Evolutionary conservation across 805 yeast species (phyloP).

Genomic region (Candida xyloterini): DNA sequence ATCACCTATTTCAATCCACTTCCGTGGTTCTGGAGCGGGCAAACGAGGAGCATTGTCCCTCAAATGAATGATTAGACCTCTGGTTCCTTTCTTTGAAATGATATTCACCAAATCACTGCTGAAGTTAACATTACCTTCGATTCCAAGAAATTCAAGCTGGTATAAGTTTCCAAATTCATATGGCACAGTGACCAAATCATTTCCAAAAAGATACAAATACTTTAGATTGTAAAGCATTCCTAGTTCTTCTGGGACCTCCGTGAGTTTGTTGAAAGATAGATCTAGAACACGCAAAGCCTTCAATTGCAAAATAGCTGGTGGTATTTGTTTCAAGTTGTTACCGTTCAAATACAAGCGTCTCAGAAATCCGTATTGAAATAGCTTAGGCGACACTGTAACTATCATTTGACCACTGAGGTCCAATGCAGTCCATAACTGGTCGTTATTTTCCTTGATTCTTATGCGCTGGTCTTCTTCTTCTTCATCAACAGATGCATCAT

Average conservation of each 20-base stretch:
- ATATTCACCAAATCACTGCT: constrained; percentile 61
- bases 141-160: constrained; percentile 82
- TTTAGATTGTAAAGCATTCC: constrained; percentile 80
- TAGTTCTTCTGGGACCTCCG: constrained; percentile 75
- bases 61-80: constrained; percentile 72
- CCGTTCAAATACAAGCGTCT: constrained; percentile 86
- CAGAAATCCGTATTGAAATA: constrained; percentile 79
- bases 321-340: constrained; percentile 68
- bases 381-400: constrained; percentile 60
- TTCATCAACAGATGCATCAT: constrained; percentile 43
- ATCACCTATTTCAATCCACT: constrained; percentile 76
- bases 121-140: constrained; percentile 84
- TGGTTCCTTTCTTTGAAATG: constrained; percentile 78
- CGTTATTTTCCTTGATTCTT: constrained; percentile 55
- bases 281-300: constrained; percentile 78
- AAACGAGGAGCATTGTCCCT: constrained; percentile 79
- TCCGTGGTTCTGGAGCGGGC: constrained; percentile 67
- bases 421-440: constrained; percentile 90
- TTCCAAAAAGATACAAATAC: constrained; percentile 84
- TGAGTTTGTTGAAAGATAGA: constrained; percentile 71
- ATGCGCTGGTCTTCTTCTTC: constrained; percentile 67
- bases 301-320: constrained; percentile 64
- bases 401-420: constrained; percentile 91
- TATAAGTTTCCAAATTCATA: constrained; percentile 80
- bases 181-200: constrained; percentile 73